Percentiles rank a stretch among this genome's conserved stretches.
phyloP scores from a whole-genome alignment of 345 rosid genomes.

The Zanthoxylum bungeanum region DNA sequence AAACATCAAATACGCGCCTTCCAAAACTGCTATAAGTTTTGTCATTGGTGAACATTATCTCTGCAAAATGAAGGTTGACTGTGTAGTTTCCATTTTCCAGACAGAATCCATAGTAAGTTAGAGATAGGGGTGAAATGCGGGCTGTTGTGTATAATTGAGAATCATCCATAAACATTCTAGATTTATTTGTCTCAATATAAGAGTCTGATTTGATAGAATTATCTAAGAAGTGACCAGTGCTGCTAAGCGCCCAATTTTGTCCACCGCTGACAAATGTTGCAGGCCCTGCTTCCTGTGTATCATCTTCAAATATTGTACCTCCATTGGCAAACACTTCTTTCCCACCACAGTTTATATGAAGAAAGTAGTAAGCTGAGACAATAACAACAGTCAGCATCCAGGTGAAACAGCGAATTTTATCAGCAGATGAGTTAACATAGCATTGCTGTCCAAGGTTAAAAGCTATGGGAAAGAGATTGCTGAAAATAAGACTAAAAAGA shows the following conservation, averaged over 20 bases:
- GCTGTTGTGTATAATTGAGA: conserved; percentile 36
- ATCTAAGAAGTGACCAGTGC: conserved; percentile 51
- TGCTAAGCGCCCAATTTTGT: conserved; percentile 44
- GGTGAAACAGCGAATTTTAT: background rate
- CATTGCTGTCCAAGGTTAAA: background rate
- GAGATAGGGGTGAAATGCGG: conserved; percentile 40
- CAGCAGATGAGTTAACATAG: background rate
- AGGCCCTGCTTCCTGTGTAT: conserved; percentile 22
- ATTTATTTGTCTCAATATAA: conserved; percentile 6
- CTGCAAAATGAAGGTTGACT: conserved; percentile 78
- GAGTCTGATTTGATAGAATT: background rate
- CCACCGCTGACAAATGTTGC: conserved; percentile 8
- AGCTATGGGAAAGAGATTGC: background rate
- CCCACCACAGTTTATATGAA: conserved; percentile 50
- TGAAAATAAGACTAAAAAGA: background rate
- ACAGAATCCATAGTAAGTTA: conserved; percentile 52
- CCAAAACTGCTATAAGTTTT: conserved; percentile 41
- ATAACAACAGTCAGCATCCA: background rate
- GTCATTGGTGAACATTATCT: conserved; percentile 46
- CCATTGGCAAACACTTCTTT: background rate
- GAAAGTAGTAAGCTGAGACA: conserved; percentile 21
- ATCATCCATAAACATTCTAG: conserved; percentile 11
- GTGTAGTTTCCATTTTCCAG: conserved; percentile 40
- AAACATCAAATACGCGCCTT: conserved; percentile 59
- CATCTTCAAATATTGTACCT: conserved; percentile 25